Conservation (phyloP, 345 rosid genomes). For the Adansonia digitata region DNA sequence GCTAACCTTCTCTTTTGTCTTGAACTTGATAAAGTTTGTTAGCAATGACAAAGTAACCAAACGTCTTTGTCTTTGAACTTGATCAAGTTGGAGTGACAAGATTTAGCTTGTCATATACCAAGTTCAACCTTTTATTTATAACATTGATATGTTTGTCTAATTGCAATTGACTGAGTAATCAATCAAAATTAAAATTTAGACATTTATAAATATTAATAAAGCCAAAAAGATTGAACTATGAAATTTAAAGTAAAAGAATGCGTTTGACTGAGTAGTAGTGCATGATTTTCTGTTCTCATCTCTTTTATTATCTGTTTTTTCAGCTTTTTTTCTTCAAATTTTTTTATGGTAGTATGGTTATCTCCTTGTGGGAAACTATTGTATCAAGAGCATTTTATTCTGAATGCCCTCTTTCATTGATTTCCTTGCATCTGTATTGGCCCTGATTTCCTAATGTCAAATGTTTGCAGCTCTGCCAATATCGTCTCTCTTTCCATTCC, state of each 20-base stretch:
- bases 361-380: neutral
- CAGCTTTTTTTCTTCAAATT: no score
- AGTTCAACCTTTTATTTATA: neutral
- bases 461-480: constrained; percentile 75
- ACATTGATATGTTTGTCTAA: neutral
- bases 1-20: no score
- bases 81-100: neutral
- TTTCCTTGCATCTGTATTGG: neutral
- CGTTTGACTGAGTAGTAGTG: neutral
- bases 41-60: neutral
- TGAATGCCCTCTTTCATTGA: neutral
- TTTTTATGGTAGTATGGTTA: neutral
- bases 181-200: neutral
- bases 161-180: no score
- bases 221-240: neutral
- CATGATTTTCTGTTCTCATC: no score
- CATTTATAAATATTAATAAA: no score
- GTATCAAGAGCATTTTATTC: neutral
- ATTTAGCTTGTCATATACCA: neutral
- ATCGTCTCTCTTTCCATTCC: constrained; percentile 81
- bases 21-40: no score
- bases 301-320: no score
- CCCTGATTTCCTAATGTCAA: constrained; percentile 4
- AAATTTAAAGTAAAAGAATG: neutral
- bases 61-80: neutral